Conservation (phyloP, 306 rosid species). For the Boehmeria nivea region DNA sequence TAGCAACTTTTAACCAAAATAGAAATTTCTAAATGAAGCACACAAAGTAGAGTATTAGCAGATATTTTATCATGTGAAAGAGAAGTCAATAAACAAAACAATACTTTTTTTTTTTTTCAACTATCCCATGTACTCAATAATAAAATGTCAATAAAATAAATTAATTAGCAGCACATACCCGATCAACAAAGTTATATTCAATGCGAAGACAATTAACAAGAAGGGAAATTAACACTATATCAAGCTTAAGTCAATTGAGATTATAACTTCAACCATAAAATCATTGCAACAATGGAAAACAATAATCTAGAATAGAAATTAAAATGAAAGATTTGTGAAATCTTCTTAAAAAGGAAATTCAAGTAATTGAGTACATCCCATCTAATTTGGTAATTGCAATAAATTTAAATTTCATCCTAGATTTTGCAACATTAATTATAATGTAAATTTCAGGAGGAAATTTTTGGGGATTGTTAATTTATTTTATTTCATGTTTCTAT, state of each 20-base stretch:
- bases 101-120: too few relatives aligned
- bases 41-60: too few relatives aligned
- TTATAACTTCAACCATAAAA: not conserved
- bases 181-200: not conserved
- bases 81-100: too few relatives aligned
- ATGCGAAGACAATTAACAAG: not conserved
- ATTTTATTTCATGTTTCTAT: not conserved
- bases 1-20: too few relatives aligned
- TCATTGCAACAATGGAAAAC: not conserved
- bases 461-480: too few relatives aligned
- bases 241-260: not conserved
- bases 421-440: slow-evolving; percentile 21
- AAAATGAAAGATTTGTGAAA: slow-evolving; percentile 24
- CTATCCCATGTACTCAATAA: too few relatives aligned
- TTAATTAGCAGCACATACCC: too few relatives aligned
- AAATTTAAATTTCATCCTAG: slow-evolving; percentile 17
- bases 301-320: not conserved
- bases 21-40: too few relatives aligned
- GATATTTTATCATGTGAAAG: too few relatives aligned
- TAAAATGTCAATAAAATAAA: too few relatives aligned
- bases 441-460: not conserved
- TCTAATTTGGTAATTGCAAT: slow-evolving; percentile 21
- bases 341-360: slow-evolving; percentile 27
- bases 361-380: slow-evolving; percentile 13
- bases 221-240: not conserved